These are phyloP conservation scores for Botrytis elliptica DNA, from an alignment of 2,329 filamentous ascomycete genomes.

Conservation along the genomic window DNA sequence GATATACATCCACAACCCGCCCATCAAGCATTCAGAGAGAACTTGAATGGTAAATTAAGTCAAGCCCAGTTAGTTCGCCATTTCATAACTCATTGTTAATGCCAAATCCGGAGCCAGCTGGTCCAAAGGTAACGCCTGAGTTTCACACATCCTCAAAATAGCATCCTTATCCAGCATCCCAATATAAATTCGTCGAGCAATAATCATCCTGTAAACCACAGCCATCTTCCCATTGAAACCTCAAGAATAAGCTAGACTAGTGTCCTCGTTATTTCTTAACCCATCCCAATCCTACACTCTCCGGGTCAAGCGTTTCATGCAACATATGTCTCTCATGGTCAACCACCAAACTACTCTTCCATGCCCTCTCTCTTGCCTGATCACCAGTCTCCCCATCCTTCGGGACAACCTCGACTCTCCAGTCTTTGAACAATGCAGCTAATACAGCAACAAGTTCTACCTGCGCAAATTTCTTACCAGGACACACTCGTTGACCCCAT, in stretches of 20 bases:
- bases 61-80: neutral
- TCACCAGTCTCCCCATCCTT: neutral
- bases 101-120: neutral
- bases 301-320: neutral
- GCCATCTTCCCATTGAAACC: neutral
- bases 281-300: slow-evolving; percentile 13
- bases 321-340: slow-evolving; percentile 12
- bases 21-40: neutral
- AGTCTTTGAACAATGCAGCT: neutral
- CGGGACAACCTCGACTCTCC: neutral
- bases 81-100: neutral
- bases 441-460: slow-evolving; percentile 5
- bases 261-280: neutral
- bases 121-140: neutral
- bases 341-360: slow-evolving; percentile 5
- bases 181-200: neutral
- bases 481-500: slow-evolving; percentile 13
- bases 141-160: neutral
- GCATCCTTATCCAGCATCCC: neutral
- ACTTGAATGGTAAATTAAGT: no score
- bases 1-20: neutral
- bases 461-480: slow-evolving; percentile 1
- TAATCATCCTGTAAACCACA: neutral
- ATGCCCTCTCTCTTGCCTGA: neutral
- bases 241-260: neutral